Conservation (phyloP, 1,139 yeast genomes). For the Lodderomyces pseudojiufengensis region DNA sequence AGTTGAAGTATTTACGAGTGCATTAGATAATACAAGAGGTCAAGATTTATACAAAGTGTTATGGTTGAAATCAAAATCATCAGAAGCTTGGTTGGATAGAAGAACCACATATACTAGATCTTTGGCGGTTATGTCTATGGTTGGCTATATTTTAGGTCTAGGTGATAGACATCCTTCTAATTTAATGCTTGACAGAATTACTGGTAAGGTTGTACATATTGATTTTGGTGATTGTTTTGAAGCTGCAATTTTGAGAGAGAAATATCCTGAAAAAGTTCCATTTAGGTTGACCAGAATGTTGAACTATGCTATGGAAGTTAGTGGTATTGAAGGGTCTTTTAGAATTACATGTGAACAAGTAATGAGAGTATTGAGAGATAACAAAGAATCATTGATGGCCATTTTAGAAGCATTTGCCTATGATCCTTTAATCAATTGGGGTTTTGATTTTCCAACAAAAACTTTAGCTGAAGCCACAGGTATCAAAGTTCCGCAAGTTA, state of each 20-base stretch:
- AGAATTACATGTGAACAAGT: slow-evolving; percentile 96
- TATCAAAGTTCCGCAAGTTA: slow-evolving; percentile 59
- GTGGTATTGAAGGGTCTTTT: slow-evolving; percentile 97
- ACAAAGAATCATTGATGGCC: slow-evolving; percentile 96
- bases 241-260: slow-evolving; percentile 93
- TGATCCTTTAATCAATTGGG: slow-evolving; percentile 99
- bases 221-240: slow-evolving; percentile 99
- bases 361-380: slow-evolving; percentile 88
- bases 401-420: slow-evolving; percentile 97
- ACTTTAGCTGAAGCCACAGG: slow-evolving; percentile 74
- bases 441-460: slow-evolving; percentile 86
- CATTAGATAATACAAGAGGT: slow-evolving; percentile 92
- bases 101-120: slow-evolving; percentile 95
- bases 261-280: slow-evolving; percentile 97
- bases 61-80: slow-evolving; percentile 93
- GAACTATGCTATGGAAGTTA: slow-evolving; percentile 97
- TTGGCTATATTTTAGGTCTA: slow-evolving; percentile 89
- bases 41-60: slow-evolving; percentile 93
- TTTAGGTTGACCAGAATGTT: slow-evolving; percentile 95
- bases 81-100: slow-evolving; percentile 97
- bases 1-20: slow-evolving; percentile 94
- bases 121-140: slow-evolving; percentile 98
- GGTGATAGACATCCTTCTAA: slow-evolving; percentile 99
- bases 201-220: slow-evolving; percentile 94
- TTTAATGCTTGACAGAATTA: slow-evolving; percentile 86